Conservation (phyloP, 2,329 filamentous ascomycete species). For the Elsinoe ampelina region DNA sequence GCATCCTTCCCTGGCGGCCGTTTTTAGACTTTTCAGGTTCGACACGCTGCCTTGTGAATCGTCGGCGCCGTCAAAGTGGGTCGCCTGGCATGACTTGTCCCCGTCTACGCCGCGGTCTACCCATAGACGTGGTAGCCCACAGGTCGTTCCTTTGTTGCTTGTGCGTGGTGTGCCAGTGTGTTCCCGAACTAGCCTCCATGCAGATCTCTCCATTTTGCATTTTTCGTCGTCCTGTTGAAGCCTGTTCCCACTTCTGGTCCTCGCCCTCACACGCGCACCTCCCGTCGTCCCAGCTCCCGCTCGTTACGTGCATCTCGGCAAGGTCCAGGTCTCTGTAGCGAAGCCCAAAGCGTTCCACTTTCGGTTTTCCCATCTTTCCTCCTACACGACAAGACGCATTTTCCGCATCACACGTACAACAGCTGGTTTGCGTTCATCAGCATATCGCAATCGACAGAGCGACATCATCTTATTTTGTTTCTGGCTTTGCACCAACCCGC, state of each 20-base stretch:
- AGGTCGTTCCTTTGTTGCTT: not conserved
- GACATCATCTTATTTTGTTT: not conserved
- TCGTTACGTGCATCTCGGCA: conserved; percentile 11
- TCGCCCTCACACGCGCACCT: conserved; percentile 1
- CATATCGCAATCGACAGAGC: not conserved
- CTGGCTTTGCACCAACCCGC: not conserved
- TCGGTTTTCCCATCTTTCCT: conserved; percentile 7
- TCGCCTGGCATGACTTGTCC: conserved; percentile 1
- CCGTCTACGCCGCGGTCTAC: no score
- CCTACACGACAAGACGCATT: conserved; percentile 5
- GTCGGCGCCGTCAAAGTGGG: conserved; percentile 3
- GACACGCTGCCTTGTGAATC: conserved; percentile 1
- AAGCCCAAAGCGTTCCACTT: conserved; percentile 10
- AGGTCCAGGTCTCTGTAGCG: not conserved
- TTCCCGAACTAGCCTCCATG: conserved; percentile 1
- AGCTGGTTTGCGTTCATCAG: not conserved
- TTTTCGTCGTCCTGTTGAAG: not conserved
- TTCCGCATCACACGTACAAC: not conserved
- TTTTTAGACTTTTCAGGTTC: conserved; percentile 5
- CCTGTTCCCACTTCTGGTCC: not conserved
- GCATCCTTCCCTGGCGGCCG: not conserved
- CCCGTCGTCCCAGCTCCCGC: not conserved
- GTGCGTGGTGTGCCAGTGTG: not conserved
- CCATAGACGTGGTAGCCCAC: not conserved
- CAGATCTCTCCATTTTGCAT: not conserved